phyloP scores from a whole-genome alignment of 164 flowering plant species.

The Liquidambar formosana region DNA sequence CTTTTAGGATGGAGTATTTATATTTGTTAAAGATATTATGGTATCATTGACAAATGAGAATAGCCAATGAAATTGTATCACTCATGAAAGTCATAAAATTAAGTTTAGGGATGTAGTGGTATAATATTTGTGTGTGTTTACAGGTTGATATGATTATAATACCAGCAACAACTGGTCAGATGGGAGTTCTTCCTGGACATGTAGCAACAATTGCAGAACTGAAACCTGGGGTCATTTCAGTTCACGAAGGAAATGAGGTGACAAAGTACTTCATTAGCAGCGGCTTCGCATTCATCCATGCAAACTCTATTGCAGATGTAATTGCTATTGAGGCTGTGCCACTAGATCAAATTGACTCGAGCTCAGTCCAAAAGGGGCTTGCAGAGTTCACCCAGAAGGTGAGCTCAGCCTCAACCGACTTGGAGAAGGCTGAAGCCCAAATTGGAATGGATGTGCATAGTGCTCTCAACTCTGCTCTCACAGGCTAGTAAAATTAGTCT shows the following conservation, averaged over 20 bases:
- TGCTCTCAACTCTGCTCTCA: constrained; percentile 75
- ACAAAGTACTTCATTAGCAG: constrained; percentile 87
- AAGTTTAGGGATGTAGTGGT: too few species aligned
- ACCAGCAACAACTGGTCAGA: constrained; percentile 86
- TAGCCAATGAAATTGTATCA: too few species aligned
- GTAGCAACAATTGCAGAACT: constrained; percentile 88
- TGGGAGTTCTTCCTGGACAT: constrained; percentile 95
- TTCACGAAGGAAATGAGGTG: constrained; percentile 74
- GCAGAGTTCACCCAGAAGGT: constrained; percentile 86
- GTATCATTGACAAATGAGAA: too few species aligned
- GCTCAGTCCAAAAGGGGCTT: constrained; percentile 78
- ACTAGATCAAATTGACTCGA: constrained; percentile 65
- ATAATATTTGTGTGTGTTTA: constrained; percentile 11
- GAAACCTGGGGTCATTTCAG: constrained; percentile 79
- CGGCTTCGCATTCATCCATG: constrained; percentile 88
- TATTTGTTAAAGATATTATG: too few species aligned
- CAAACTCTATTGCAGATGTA: constrained; percentile 77
- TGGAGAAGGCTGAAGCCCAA: constrained; percentile 96
- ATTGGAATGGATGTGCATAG: constrained; percentile 86
- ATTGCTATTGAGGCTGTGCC: constrained; percentile 91
- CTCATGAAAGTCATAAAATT: too few species aligned
- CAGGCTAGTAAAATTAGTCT: constrained; percentile 41
- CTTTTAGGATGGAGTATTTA: too few species aligned
- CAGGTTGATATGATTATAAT: constrained; percentile 90
- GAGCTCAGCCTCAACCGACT: constrained; percentile 73